Conservation (phyloP, 2,329 filamentous ascomycete species). For the Drechslera avenae region DNA sequence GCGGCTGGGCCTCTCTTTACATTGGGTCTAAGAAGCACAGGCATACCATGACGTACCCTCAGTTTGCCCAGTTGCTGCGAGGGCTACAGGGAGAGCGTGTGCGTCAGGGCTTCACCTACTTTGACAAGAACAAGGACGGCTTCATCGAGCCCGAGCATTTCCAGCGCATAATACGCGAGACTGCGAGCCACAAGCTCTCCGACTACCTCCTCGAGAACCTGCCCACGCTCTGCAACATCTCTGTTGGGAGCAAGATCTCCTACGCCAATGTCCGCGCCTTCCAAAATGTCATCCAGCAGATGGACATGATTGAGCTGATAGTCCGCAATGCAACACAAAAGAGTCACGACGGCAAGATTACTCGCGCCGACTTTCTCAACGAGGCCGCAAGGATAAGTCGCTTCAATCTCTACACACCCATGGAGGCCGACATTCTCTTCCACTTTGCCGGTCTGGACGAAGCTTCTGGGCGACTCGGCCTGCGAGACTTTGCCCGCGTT, state of each 20-base stretch:
- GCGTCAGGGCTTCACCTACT: conserved; percentile 88
- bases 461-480: conserved; percentile 79
- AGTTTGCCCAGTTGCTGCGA: conserved; percentile 97
- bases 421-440: conserved; percentile 98
- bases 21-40: conserved; percentile 85
- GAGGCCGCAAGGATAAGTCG: conserved; percentile 89
- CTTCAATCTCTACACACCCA: conserved; percentile 95
- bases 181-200: conserved; percentile 92
- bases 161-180: conserved; percentile 93
- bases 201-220: conserved; percentile 93
- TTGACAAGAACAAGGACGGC: conserved; percentile 89
- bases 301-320: conserved; percentile 95
- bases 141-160: conserved; percentile 97
- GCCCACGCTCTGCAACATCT: conserved; percentile 92
- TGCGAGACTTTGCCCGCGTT: conserved; percentile 90
- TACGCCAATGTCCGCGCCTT: conserved; percentile 98
- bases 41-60: conserved; percentile 90
- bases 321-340: conserved; percentile 83
- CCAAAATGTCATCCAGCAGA: conserved; percentile 96
- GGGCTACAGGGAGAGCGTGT: conserved; percentile 95
- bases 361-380: conserved; percentile 89
- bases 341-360: conserved; percentile 90
- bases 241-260: conserved; percentile 87
- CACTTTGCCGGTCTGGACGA: conserved; percentile 95
- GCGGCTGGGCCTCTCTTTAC: conserved; percentile 94